Percentiles rank a stretch among this genome's conserved stretches.
phyloP scores from a whole-genome alignment of 2,329 filamentous ascomycete genomes.

The Ophiosphaerella narmari region DNA sequence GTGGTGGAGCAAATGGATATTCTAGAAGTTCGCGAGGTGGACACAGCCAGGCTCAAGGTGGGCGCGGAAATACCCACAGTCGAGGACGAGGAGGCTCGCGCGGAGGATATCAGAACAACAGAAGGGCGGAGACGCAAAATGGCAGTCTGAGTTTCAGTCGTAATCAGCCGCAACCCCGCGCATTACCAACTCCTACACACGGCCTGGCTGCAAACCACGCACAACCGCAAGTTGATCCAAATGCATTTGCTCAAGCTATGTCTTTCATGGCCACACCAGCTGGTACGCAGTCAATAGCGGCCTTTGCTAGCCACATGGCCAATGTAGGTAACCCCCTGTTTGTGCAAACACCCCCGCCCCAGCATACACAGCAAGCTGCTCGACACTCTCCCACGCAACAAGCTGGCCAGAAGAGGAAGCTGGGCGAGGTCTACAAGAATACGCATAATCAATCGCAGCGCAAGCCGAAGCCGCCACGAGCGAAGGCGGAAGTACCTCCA shows the following conservation, averaged over 20 bases:
- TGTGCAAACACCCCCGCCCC: conserved; percentile 3
- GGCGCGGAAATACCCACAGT: conserved; percentile 17
- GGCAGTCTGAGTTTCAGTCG: conserved; percentile 2
- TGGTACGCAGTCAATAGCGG: conserved; percentile 34
- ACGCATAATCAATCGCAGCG: conserved; percentile 13
- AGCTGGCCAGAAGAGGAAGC: conserved; percentile 36
- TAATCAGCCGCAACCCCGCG: conserved; percentile 10
- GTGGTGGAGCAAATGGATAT: conserved; percentile 23
- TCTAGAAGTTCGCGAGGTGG: conserved; percentile 21
- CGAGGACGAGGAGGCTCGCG: conserved; percentile 25
- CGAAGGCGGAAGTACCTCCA: conserved; percentile 40
- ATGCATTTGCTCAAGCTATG: conserved; percentile 34
- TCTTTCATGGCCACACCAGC: conserved; percentile 36
- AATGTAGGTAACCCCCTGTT: conserved; percentile 4
- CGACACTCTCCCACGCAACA: conserved; percentile 22
- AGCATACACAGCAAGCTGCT: conserved; percentile 11
- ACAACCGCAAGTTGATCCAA: conserved; percentile 24
- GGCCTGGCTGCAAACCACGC: conserved; percentile 5
- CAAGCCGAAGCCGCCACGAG: conserved; percentile 36
- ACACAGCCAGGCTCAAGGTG: conserved; percentile 13
- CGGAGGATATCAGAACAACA: conserved; percentile 23
- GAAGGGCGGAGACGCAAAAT: conserved; percentile 17
- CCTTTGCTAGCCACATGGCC: conserved; percentile 31
- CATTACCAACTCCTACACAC: not conserved
- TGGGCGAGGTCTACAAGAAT: conserved; percentile 22